Evolutionary conservation across 2,329 filamentous ascomycete genomes (phyloP).

Genomic region (Thyridium curvatum): DNA sequence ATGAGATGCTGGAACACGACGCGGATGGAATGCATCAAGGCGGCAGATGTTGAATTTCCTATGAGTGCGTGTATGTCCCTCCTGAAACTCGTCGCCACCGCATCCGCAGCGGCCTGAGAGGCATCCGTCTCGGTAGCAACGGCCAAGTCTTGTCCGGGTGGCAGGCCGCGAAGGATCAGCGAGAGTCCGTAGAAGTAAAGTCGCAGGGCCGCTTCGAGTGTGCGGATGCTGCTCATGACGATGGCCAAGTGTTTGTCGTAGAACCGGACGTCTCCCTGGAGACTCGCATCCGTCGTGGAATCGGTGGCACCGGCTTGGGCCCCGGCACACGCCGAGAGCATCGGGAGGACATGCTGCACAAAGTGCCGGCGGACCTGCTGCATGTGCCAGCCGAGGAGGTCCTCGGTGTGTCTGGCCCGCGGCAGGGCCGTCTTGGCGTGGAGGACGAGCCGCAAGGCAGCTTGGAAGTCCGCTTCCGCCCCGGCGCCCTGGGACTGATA

Average conservation of each 20-base stretch:
- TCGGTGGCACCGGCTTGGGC: slow-evolving; percentile 1
- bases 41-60: slow-evolving; percentile 52
- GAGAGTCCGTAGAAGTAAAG: slow-evolving; percentile 51
- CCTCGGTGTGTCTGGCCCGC: slow-evolving; percentile 44
- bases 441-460: slow-evolving; percentile 48
- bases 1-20: slow-evolving; percentile 43
- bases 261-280: slow-evolving; percentile 4
- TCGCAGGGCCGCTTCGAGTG: slow-evolving; percentile 52
- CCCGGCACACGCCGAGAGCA: slow-evolving; percentile 38
- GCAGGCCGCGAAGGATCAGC: slow-evolving; percentile 41
- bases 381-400: slow-evolving; percentile 54
- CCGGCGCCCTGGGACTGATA: slow-evolving; percentile 18
- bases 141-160: slow-evolving; percentile 14
- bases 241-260: slow-evolving; percentile 41
- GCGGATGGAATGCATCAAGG: slow-evolving; percentile 47
- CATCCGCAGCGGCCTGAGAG: slow-evolving; percentile 28
- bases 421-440: slow-evolving; percentile 39
- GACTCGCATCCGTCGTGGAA: slow-evolving; percentile 4
- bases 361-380: slow-evolving; percentile 57
- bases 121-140: slow-evolving; percentile 14
- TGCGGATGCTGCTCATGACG: slow-evolving; percentile 41
- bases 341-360: slow-evolving; percentile 50
- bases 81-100: slow-evolving; percentile 39
- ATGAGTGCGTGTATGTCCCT: slow-evolving; percentile 60
- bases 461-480: slow-evolving; percentile 36